Conservation (phyloP, 495 filamentous ascomycete genomes). For the Penicillium coffeae region DNA sequence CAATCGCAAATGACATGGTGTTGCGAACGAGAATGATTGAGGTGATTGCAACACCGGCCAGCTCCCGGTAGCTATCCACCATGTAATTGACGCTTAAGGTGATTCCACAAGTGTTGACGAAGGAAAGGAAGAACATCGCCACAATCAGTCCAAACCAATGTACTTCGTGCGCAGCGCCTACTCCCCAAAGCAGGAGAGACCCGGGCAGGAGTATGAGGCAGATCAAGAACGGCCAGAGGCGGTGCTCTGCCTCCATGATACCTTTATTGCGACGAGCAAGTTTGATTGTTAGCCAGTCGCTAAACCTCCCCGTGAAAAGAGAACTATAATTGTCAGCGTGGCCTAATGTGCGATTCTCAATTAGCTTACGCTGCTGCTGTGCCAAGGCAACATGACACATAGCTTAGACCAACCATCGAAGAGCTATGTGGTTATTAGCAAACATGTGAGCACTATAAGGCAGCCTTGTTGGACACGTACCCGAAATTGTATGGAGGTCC, state of each 20-base stretch:
- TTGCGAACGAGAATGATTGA: conserved; percentile 64
- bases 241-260: conserved; percentile 58
- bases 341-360: neutral
- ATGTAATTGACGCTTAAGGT: conserved; percentile 59
- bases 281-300: conserved; percentile 55
- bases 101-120: conserved; percentile 55
- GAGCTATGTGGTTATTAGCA: conserved; percentile 30
- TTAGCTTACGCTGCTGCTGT: conserved; percentile 44
- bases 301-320: conserved; percentile 51
- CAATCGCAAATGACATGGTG: conserved; percentile 60
- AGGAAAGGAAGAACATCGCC: conserved; percentile 57
- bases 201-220: conserved; percentile 53
- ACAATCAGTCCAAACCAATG: conserved; percentile 63
- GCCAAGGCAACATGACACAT: conserved; percentile 56
- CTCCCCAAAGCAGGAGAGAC: conserved; percentile 64
- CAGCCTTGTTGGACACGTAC: conserved; percentile 19
- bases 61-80: conserved; percentile 60
- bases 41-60: conserved; percentile 60
- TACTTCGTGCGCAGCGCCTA: conserved; percentile 57
- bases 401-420: conserved; percentile 60
- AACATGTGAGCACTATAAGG: neutral
- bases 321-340: conserved; percentile 20
- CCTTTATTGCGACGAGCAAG: conserved; percentile 60
- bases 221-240: conserved; percentile 58
- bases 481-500: conserved; percentile 53